Conservation (phyloP, 495 filamentous ascomycete species). For the Cairneyella variabilis region DNA sequence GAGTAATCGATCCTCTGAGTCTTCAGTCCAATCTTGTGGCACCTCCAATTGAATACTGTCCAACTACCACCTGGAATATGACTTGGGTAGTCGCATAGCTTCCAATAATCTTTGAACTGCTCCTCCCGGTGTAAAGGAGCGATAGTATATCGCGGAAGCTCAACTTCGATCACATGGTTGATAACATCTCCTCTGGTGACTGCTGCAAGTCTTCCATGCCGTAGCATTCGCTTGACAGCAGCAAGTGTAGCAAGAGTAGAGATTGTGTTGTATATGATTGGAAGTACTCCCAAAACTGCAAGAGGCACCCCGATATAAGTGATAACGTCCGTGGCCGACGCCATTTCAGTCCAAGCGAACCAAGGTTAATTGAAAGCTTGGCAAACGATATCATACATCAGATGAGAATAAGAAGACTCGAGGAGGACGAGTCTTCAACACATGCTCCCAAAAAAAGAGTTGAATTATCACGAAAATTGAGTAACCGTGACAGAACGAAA, state of each 20-base stretch:
- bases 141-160: slow-evolving; percentile 59
- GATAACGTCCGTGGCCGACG: slow-evolving; percentile 34
- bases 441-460: too few species aligned
- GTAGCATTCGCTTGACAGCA: slow-evolving; percentile 52
- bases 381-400: too few species aligned
- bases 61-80: slow-evolving; percentile 56
- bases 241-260: slow-evolving; percentile 49
- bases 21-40: slow-evolving; percentile 53
- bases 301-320: slow-evolving; percentile 60
- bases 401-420: too few species aligned
- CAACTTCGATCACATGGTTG: slow-evolving; percentile 62
- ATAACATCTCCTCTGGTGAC: slow-evolving; percentile 59
- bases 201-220: slow-evolving; percentile 46
- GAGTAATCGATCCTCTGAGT: slow-evolving; percentile 60
- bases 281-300: slow-evolving; percentile 63
- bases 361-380: too few species aligned
- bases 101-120: slow-evolving; percentile 51
- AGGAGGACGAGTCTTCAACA: too few species aligned
- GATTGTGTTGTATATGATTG: slow-evolving; percentile 60
- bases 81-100: slow-evolving; percentile 39
- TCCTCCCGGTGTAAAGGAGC: slow-evolving; percentile 53
- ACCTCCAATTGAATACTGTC: slow-evolving; percentile 62
- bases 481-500: too few species aligned
- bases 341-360: too few species aligned
- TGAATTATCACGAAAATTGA: too few species aligned